phyloP scores from a whole-genome alignment of 2,329 filamentous ascomycete species.

The Aureobasidium musti region DNA sequence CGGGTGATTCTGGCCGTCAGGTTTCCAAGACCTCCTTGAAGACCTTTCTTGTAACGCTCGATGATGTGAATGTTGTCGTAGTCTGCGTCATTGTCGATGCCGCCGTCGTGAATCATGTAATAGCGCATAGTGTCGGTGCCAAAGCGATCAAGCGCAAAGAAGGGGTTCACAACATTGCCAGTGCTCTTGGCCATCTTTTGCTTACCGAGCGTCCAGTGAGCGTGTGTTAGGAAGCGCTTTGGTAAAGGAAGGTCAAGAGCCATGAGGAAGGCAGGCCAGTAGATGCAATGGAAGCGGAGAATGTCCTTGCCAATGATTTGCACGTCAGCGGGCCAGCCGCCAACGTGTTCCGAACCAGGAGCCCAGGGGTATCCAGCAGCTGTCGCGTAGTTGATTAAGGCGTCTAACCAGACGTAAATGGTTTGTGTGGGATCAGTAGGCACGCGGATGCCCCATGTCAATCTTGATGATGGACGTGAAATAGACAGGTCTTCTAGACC shows the following conservation, averaged over 20 bases:
- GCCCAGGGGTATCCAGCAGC: constrained; percentile 83
- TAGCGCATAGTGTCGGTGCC: constrained; percentile 86
- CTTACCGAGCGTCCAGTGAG: constrained; percentile 90
- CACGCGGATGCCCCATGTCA: constrained; percentile 87
- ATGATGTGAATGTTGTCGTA: constrained; percentile 81
- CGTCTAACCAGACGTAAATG: constrained; percentile 98
- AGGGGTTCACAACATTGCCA: constrained; percentile 93
- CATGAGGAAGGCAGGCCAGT: constrained; percentile 96
- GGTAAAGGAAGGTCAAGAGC: constrained; percentile 79
- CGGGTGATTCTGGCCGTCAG: constrained; percentile 67
- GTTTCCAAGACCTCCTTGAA: constrained; percentile 80
- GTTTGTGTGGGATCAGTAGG: constrained; percentile 83
- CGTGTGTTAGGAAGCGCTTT: constrained; percentile 80
- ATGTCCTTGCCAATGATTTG: constrained; percentile 98
- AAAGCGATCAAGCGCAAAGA: constrained; percentile 86
- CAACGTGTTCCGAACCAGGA: constrained; percentile 61
- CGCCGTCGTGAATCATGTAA: constrained; percentile 81
- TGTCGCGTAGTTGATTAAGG: constrained; percentile 90
- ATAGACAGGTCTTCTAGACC: constrained; percentile 86
- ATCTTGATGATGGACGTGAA: constrained; percentile 74
- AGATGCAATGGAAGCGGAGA: constrained; percentile 91
- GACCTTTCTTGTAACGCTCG: constrained; percentile 73
- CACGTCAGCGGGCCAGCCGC: constrained; percentile 85
- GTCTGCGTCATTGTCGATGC: constrained; percentile 73
- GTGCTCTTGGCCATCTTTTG: constrained; percentile 96